Base-by-base conservation (phyloP, 140 eudicot genomes). In the Flaveria floridana region DNA sequence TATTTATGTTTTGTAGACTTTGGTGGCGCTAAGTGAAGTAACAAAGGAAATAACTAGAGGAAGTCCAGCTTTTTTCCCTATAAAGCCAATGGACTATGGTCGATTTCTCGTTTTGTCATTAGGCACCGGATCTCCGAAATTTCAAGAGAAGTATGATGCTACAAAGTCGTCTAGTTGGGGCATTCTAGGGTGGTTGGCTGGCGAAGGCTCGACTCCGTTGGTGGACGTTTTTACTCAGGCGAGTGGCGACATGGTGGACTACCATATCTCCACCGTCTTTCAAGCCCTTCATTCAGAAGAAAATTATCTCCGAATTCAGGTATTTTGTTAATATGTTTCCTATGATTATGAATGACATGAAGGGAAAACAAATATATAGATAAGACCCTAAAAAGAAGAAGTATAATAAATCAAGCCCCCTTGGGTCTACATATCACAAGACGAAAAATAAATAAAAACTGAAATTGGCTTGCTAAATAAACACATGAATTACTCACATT, bases 301-400 rank as follows among this genome's bases (percentile, higher is more conserved):
- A 19, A 79, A 82, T 21, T 85, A 85, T 61, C 79, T 85, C 15
- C 80, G 87, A 13, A 82, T 85, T 79, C 86, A 85, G 82, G 89
- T 84, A 30, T 5, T 21, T 21, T 21, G 23, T 21, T 21, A 21
- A 21, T 21, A 21, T 21, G 23, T 21, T 21, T 21, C 23, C 23
- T 21, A 21, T 21, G 23, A 21, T 21, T 21, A 21, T 21, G 23
- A 21, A 21, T 21, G 23, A 21, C 1, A 21, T 21, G 23, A 21
- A 21, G 23, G 23, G 23, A 21, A 21, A 21, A 21, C 23, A 21
- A 21, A 21, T 21, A 30, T 3, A 30, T 3, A 30, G 5, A 30
- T 30, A 30, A 30, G 5, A 30, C 2, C 8, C 11, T 42, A 12
- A 23, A 23, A 23, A 23, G 25, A 23, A 23, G 25, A 23, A 23